Evolutionary conservation across 2,329 filamentous ascomycete species (phyloP), one percentile per base, ranked within the genome.

Genomic region (Blastomyces gilchristii): DNA sequence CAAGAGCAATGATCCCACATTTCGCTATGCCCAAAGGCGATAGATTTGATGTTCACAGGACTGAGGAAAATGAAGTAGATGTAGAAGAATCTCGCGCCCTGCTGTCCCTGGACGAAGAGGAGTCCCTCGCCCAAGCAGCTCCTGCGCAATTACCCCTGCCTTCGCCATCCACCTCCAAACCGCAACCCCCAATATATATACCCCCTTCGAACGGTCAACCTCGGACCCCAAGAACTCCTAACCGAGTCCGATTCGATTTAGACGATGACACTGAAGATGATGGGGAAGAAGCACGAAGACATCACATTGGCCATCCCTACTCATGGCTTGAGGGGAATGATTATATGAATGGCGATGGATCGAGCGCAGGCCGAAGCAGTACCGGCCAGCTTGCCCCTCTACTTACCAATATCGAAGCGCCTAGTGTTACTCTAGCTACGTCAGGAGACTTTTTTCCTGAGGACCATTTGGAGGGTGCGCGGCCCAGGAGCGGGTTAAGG

Each of bases 401-500:
- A 61, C 81, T 96, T 66, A 94, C 90, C 8, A 85, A 87, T 66
- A 90, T 95, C 66, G 89, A 94, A 75, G 90, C 90, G 0, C 91
- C 92, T 0, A 89, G 88, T 65, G 82, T 89, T 57, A 86, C 90
- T 12, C 77, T 96, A 58, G 90, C 81, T 78, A 87, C 76, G 68
- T 79, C 79, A 34, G 81, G 84, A 62, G 76, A 82, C 64, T 81
- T 84, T 68, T 78, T 81, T 62, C 79, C 82, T 0, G 82, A 85
- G 68, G 82, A 86, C 60, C 76, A 84, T 64, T 72, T 87, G 63
- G 83, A 86, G 68, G 80, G 75, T 66, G 81, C 83, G 25, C 83
- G 92, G 63, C 91, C 93, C 57, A 93, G 93, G 77, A 96, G 90
- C 63, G 88, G 89, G 5, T 82, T 97, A 77, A 82, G 84, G 66